A percentile compares a stretch with the other conserved stretches of the same genome.
Conservation (phyloP, 768 basidiomycete genomes). For the Kwoniella bestiolae region DNA sequence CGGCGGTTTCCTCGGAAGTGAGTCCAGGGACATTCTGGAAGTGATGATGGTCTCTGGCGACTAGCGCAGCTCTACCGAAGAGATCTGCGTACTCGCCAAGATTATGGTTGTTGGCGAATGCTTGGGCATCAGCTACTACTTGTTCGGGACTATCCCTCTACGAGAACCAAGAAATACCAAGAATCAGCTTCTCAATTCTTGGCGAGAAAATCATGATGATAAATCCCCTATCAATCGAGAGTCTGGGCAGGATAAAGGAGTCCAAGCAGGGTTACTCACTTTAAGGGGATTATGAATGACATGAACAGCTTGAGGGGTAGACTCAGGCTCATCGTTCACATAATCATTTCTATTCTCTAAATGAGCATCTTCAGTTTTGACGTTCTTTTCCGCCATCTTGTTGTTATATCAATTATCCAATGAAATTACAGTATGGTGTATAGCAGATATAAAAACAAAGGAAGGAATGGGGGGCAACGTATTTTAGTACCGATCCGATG, state of each 20-base stretch:
- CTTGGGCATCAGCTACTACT: constrained; percentile 25
- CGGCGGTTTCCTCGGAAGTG: constrained; percentile 44
- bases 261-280: constrained; percentile 14
- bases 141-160: constrained; percentile 14
- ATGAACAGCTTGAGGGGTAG: constrained; percentile 6
- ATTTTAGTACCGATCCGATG: background rate
- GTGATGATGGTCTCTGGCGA: constrained; percentile 37
- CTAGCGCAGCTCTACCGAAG: constrained; percentile 39
- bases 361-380: constrained; percentile 13
- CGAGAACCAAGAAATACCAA: background rate
- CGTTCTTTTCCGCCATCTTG: constrained; percentile 12
- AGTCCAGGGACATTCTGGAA: constrained; percentile 40
- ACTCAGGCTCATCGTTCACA: constrained; percentile 5
- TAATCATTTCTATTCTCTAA: constrained; percentile 9
- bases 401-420: background rate
- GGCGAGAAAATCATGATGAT: background rate
- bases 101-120: constrained; percentile 33
- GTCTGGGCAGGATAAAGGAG: background rate
- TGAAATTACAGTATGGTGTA: background rate
- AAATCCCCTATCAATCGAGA: no score
- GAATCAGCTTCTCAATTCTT: background rate
- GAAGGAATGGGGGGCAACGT: constrained; percentile 10
- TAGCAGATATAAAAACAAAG: background rate
- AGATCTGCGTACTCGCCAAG: constrained; percentile 31
- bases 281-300: constrained; percentile 37